A percentile compares a stretch with the other conserved stretches of the same genome.
These are phyloP conservation scores for Phellopilus nigrolimitatus DNA, from an alignment of 1,284 basidiomycete species.

Conservation along the genomic window DNA sequence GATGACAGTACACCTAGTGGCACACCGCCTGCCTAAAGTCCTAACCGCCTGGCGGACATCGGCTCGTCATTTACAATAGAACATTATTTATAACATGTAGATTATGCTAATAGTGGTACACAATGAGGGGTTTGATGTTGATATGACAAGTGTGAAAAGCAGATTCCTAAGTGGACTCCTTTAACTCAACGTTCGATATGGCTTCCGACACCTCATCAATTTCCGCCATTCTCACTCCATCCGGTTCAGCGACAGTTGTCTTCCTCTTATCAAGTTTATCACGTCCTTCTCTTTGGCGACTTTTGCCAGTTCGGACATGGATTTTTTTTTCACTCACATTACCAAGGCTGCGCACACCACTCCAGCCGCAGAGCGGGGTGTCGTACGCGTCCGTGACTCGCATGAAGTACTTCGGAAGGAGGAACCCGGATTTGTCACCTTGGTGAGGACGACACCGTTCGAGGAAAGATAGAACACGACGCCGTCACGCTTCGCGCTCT, in stretches of 20 bases:
- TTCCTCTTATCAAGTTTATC: too few relatives aligned
- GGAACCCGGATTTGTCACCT: slow-evolving; percentile 56
- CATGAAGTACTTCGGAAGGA: slow-evolving; percentile 57
- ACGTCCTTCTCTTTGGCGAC: neutral
- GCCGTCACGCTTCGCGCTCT: slow-evolving; percentile 64
- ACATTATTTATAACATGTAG: neutral
- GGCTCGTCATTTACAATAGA: neutral
- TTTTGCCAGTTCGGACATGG: neutral
- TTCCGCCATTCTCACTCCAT: too few relatives aligned
- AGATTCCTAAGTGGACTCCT: neutral
- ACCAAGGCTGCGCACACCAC: slow-evolving; percentile 11
- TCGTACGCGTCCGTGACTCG: slow-evolving; percentile 46
- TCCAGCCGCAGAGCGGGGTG: slow-evolving; percentile 34
- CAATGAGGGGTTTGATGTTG: neutral
- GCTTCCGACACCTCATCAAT: neutral
- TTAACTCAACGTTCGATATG: neutral
- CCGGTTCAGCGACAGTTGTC: too few relatives aligned
- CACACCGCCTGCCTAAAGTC: neutral
- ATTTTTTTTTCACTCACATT: neutral
- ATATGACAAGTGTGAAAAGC: neutral
- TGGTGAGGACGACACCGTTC: slow-evolving; percentile 83
- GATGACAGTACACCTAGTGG: neutral
- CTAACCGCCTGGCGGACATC: neutral
- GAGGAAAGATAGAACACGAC: slow-evolving; percentile 70
- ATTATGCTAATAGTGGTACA: neutral